Evolutionary conservation across 768 basidiomycete genomes (phyloP).

Genomic region (Paxillus ammoniavirescens): DNA sequence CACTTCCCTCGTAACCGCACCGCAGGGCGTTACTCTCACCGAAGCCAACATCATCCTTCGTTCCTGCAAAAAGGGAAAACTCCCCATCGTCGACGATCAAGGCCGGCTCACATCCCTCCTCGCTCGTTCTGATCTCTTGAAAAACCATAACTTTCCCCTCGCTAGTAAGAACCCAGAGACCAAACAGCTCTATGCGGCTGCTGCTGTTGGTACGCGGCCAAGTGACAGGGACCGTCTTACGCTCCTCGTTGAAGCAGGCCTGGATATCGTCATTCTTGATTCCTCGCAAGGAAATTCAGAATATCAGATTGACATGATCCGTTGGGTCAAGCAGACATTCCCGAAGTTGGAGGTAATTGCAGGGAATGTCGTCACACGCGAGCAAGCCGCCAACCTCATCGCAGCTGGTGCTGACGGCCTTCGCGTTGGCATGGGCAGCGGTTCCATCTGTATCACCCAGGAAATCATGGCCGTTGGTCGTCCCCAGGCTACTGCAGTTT

Average conservation of each 20-base stretch:
- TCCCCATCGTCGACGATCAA: slow-evolving; percentile 73
- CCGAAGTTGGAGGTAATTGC: slow-evolving; percentile 91
- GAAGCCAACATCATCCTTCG: slow-evolving; percentile 95
- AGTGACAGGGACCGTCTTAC: slow-evolving; percentile 82
- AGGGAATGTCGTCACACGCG: slow-evolving; percentile 97
- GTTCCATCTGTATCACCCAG: slow-evolving; percentile 99
- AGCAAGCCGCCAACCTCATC: slow-evolving; percentile 93
- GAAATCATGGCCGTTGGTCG: slow-evolving; percentile 99
- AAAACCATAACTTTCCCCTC: slow-evolving; percentile 95
- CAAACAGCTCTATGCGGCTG: slow-evolving; percentile 96
- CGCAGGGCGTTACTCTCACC: slow-evolving; percentile 81
- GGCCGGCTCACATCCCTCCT: slow-evolving; percentile 80
- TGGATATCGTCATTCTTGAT: slow-evolving; percentile 93
- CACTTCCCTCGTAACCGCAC: slow-evolving; percentile 80
- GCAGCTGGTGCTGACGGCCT: slow-evolving; percentile 94
- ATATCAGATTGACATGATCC: slow-evolving; percentile 92
- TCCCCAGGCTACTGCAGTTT: slow-evolving; percentile 98
- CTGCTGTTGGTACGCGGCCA: slow-evolving; percentile 91
- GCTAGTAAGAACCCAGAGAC: slow-evolving; percentile 87
- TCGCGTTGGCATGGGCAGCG: slow-evolving; percentile 96
- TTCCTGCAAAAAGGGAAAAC: slow-evolving; percentile 96
- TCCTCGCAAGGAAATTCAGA: slow-evolving; percentile 96
- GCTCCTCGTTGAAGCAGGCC: slow-evolving; percentile 88
- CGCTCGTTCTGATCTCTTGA: slow-evolving; percentile 94
- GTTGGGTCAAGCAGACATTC: slow-evolving; percentile 86